Base-by-base conservation (phyloP, 2,329 filamentous ascomycete genomes). In the Diaporthe humulicola region DNA sequence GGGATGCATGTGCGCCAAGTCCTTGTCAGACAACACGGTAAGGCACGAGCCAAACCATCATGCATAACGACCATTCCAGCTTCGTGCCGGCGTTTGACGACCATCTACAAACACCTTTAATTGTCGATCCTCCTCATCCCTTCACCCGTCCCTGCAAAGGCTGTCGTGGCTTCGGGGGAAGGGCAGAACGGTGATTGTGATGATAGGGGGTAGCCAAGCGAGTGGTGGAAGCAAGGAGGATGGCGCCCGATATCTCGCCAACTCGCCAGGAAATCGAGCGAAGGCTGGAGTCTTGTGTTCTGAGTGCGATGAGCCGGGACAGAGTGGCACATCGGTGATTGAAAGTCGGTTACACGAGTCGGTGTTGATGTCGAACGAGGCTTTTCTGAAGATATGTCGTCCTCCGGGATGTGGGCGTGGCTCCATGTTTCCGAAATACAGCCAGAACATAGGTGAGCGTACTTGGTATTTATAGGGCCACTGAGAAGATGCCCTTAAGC, bases 401-500 rank as follows among this genome's bases (percentile, higher is more conserved):
- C 15, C 28, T 58, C 30, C 1, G n/a, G 1, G 30, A 17, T 19
- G 14, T 4, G 50, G 14, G 3, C 30, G 4, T 7, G 17, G 28
- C 14, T 58, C 56, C 56, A n/a, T 58, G 56, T 58, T 38, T n/a
- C 56, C 56, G 56, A 58, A n/a, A n/a, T 58, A 7, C 19, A 36
- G 9, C 19, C 2, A 36, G 33, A 4, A 36, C 9, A 4, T 36
- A 36, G 4, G 5, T 5, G 33, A 4, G 5, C 33, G 14, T 28
- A 19, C 4, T 19, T 36, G 15, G 30, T n/a, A 58, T 58, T 38
- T n/a, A 58, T 56, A 8, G n/a, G 30, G 17, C 33, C 33, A 2
- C 4, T n/a, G 12, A 58, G 17, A n/a, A 58, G 56, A 36, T 14
- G 30, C 3, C 15, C 9, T 58, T n/a, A 7, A n/a, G 17, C 4